phyloP scores from a whole-genome alignment of 2,329 filamentous ascomycete genomes.

The Dendrostoma leiphaemia region DNA sequence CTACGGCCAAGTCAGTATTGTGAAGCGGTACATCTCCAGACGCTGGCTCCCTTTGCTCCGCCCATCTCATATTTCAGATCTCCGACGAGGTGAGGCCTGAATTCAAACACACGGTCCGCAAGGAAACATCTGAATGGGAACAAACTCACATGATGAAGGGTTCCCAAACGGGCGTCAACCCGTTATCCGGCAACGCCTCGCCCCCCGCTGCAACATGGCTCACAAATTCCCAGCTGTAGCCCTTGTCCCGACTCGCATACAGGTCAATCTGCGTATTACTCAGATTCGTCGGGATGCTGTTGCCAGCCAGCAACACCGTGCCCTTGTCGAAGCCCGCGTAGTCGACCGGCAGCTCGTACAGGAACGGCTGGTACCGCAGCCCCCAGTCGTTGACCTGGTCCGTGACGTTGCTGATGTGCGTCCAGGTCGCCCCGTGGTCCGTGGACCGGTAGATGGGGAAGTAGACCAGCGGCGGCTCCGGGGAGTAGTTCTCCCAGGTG shows the following conservation, averaged over 20 bases:
- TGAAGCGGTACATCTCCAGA: slow-evolving; percentile 22
- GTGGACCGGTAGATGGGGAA: slow-evolving; percentile 54
- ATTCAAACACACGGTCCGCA: too few species aligned
- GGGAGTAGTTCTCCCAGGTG: slow-evolving; percentile 57
- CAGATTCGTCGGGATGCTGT: slow-evolving; percentile 54
- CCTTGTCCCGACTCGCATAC: slow-evolving; percentile 62
- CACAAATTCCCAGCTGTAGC: slow-evolving; percentile 64
- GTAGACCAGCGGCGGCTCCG: slow-evolving; percentile 51
- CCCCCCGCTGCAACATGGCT: slow-evolving; percentile 64
- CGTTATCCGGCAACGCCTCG: slow-evolving; percentile 61
- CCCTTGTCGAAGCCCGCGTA: slow-evolving; percentile 60
- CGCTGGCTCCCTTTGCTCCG: too few species aligned
- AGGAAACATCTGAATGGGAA: not conserved
- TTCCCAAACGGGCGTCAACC: slow-evolving; percentile 69
- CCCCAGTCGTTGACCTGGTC: slow-evolving; percentile 66
- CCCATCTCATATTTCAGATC: too few species aligned
- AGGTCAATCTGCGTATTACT: slow-evolving; percentile 66
- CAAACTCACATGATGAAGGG: slow-evolving; percentile 54
- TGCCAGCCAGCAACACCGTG: slow-evolving; percentile 62
- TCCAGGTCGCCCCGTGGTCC: slow-evolving; percentile 61
- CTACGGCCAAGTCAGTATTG: too few species aligned
- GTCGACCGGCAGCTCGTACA: slow-evolving; percentile 59
- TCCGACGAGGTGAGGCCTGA: too few species aligned
- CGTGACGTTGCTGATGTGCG: slow-evolving; percentile 58
- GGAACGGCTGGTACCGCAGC: slow-evolving; percentile 66